These are phyloP conservation scores for Starmerella potacharoeniae DNA, from an alignment of 805 yeast species.

Conservation along the genomic window DNA sequence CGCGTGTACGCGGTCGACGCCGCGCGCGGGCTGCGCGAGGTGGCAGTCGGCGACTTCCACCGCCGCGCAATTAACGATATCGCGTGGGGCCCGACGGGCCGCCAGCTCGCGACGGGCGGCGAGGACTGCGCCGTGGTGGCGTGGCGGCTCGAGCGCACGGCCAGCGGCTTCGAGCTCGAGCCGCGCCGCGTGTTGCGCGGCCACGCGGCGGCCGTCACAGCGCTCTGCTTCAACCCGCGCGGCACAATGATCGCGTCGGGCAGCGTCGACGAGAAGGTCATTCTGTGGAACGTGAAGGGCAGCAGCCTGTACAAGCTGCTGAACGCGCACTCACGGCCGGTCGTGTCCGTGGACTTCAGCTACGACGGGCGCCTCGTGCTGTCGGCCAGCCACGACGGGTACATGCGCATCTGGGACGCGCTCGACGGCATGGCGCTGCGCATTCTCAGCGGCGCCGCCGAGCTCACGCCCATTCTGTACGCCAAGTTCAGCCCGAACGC, in stretches of 20 bases:
- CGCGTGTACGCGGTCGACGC: neutral
- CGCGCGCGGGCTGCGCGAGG: neutral
- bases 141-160: conserved; percentile 40
- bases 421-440: conserved; percentile 35
- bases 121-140: conserved; percentile 74
- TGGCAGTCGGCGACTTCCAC: conserved; percentile 39
- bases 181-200: conserved; percentile 42
- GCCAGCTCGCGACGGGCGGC: conserved; percentile 67
- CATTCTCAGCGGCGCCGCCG: conserved; percentile 59
- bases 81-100: conserved; percentile 64
- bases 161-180: conserved; percentile 28
- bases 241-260: conserved; percentile 76
- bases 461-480: conserved; percentile 49
- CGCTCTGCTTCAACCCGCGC: conserved; percentile 55
- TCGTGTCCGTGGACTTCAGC: conserved; percentile 60
- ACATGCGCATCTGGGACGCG: conserved; percentile 77
- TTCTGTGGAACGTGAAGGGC: conserved; percentile 73
- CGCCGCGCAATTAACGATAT: conserved; percentile 61
- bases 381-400: conserved; percentile 84
- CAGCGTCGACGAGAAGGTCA: conserved; percentile 79
- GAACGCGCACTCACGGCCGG: conserved; percentile 89
- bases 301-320: conserved; percentile 66
- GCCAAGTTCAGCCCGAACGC: conserved; percentile 74
- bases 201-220: conserved; percentile 75
- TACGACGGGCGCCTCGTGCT: conserved; percentile 72